A percentile compares a stretch with the other conserved stretches of the same genome.
These are phyloP conservation scores for Plectosphaerella sp. DNA, from an alignment of 2,329 filamentous ascomycete genomes.

Conservation along the genomic window DNA sequence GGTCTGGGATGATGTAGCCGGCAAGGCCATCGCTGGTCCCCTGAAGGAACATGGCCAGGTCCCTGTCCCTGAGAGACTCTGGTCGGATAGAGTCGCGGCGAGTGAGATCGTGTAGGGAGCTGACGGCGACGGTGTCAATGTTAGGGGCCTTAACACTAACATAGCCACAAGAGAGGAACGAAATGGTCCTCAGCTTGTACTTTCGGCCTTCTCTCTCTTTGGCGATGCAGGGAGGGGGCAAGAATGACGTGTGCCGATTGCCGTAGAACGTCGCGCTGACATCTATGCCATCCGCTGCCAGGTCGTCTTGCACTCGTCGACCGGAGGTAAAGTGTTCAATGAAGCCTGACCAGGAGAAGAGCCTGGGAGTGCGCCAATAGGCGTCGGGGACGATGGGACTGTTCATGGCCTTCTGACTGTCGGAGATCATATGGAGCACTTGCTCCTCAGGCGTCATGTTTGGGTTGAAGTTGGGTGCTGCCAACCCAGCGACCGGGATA, in stretches of 20 bases:
- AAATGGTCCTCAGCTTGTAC: constrained; percentile 32
- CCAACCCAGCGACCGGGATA: no score
- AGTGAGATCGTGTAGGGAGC: not conserved
- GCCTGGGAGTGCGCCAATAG: constrained; percentile 14
- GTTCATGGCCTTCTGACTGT: no score
- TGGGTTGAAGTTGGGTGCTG: constrained; percentile 16
- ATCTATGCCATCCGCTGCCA: constrained; percentile 1
- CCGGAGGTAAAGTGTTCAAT: constrained; percentile 37
- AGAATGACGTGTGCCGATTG: not conserved
- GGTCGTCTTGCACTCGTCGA: constrained; percentile 21
- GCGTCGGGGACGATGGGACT: no score
- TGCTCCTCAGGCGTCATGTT: constrained; percentile 14
- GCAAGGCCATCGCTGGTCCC: constrained; percentile 28
- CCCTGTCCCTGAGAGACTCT: constrained; percentile 2
- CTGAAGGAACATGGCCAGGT: constrained; percentile 25
- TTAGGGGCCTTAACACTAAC: constrained; percentile 33
- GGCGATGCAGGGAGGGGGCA: not conserved
- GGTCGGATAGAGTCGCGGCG: not conserved
- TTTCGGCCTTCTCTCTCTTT: constrained; percentile 16
- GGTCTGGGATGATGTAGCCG: constrained; percentile 24
- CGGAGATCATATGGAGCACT: not conserved
- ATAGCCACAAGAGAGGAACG: constrained; percentile 60
- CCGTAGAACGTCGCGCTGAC: not conserved
- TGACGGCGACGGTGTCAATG: constrained; percentile 30
- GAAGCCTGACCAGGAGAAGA: constrained; percentile 35